Evolutionary conservation across 352 stramenopile species (phyloP).

Genomic region (Globisporangium orthogonon): DNA sequence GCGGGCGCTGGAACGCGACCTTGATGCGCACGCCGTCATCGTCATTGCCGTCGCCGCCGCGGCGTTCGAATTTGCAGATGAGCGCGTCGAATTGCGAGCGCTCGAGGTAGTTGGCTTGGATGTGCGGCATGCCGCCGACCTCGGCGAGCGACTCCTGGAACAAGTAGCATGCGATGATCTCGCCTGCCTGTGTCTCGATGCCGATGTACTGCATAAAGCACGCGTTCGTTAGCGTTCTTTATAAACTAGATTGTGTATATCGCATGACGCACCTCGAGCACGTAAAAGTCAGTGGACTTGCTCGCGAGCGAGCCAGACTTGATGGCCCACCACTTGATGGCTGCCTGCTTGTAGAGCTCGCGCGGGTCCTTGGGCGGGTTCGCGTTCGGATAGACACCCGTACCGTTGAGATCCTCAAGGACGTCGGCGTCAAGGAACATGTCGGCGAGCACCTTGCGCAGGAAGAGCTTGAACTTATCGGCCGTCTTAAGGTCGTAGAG

Average conservation of each 20-base stretch:
- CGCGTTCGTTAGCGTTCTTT: no score
- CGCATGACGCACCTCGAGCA: constrained; percentile 57
- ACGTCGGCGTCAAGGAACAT: constrained; percentile 82
- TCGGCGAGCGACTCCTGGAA: constrained; percentile 84
- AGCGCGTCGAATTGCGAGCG: constrained; percentile 80
- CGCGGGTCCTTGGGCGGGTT: constrained; percentile 59
- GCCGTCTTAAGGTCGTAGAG: constrained; percentile 83
- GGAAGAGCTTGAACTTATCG: constrained; percentile 81
- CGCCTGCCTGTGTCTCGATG: constrained; percentile 63
- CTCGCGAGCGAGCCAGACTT: constrained; percentile 70
- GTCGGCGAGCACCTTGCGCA: constrained; percentile 75
- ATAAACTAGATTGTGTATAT: no score
- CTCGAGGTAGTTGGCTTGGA: constrained; percentile 70
- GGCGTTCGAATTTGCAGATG: constrained; percentile 83
- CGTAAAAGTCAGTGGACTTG: constrained; percentile 85
- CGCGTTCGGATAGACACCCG: constrained; percentile 66
- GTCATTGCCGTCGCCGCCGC: constrained; percentile 57
- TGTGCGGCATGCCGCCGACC: constrained; percentile 78
- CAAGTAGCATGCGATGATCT: constrained; percentile 80
- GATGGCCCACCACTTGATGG: constrained; percentile 88
- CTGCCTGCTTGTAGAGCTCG: constrained; percentile 81
- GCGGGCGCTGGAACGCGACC: constrained; percentile 78
- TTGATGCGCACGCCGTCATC: constrained; percentile 78
- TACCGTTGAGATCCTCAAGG: constrained; percentile 77
- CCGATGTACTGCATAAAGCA: constrained; percentile 69